phyloP scores from a whole-genome alignment of 1,284 basidiomycete genomes.

The Cryptococcus jaspeensis region DNA sequence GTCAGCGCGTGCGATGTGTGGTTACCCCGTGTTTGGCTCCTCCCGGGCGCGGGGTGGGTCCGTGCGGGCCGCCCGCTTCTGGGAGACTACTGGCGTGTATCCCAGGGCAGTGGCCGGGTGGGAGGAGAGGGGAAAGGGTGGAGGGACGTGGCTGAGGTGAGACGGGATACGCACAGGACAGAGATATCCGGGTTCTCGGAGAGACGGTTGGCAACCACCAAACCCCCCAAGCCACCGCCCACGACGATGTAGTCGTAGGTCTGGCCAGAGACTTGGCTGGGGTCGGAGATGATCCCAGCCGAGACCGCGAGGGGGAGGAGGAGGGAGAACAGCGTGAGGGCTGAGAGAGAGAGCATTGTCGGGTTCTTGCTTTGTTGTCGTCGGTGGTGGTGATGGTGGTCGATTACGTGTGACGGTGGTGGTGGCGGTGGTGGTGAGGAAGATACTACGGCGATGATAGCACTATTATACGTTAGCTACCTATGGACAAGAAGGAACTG shows the following conservation, averaged over 20 bases:
- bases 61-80: neutral
- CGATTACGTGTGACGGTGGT: no score
- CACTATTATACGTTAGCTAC: no score
- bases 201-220: constrained; percentile 63
- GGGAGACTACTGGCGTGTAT: neutral
- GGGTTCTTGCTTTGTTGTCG: neutral
- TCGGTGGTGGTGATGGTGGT: no score
- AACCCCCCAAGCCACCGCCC: constrained; percentile 64
- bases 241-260: constrained; percentile 67
- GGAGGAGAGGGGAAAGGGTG: neutral
- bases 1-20: neutral
- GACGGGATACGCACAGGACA: constrained; percentile 23
- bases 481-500: no score
- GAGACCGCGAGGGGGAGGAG: constrained; percentile 4
- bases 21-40: no score
- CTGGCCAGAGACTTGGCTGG: constrained; percentile 26
- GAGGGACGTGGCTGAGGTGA: neutral
- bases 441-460: no score
- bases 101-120: neutral
- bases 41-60: no score
- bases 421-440: no score
- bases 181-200: constrained; percentile 58
- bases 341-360: neutral
- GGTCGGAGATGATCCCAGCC: constrained; percentile 11
- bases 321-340: constrained; percentile 1